Evolutionary conservation across 2,329 filamentous ascomycete genomes (phyloP), one percentile per base, ranked within the genome.

Genomic region (Curvularia verruculosa): DNA sequence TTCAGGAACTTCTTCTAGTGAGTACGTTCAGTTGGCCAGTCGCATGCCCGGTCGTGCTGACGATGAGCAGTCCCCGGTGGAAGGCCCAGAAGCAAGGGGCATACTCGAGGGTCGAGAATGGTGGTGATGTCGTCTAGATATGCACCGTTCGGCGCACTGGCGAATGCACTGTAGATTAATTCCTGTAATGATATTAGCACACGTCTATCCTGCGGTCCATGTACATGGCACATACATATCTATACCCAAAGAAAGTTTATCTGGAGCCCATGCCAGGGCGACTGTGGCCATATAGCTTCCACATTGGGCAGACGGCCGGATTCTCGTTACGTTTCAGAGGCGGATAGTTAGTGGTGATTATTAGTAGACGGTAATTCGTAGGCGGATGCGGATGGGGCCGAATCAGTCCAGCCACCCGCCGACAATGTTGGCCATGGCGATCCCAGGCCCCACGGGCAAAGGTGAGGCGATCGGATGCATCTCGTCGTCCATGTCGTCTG

Each of bases 1-100:
- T 72, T 77, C 49, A 83, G 72, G 72, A 87, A 86, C 61, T 79
- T 77, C 62, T 65, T 80, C 39, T 82, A 78, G 84, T 85, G 80
- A 40, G 61, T 58, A 7, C 39, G 56, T 26, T 44, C 15, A 34
- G 15, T 23, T 34, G 26, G 49, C 13, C 13, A 18, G 29, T 29
- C n/a, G 39, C 34, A 26, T 39, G 52, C 39, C 24, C 21, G 26
- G 51, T 48, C 28, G 45, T 52, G 65, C 68, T 73, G 65, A 71
- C 59, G 58, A 46, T 34, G 36, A 23, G 58, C 52, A 73, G 70
- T 68, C 64, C 69, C 8, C 56, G 52, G 24, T 65, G 59, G 66
- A 70, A 67, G 59, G 57, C 53, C 9, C 61, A 67, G 54, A 56
- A 46, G 29, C n/a, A 58, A 49, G 61, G 59, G 7, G 61, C 34